A percentile compares a stretch with the other conserved stretches of the same genome.
These are phyloP conservation scores for Euphrasia confusa DNA, from an alignment of 257 asterid species.

Conservation along the genomic window DNA sequence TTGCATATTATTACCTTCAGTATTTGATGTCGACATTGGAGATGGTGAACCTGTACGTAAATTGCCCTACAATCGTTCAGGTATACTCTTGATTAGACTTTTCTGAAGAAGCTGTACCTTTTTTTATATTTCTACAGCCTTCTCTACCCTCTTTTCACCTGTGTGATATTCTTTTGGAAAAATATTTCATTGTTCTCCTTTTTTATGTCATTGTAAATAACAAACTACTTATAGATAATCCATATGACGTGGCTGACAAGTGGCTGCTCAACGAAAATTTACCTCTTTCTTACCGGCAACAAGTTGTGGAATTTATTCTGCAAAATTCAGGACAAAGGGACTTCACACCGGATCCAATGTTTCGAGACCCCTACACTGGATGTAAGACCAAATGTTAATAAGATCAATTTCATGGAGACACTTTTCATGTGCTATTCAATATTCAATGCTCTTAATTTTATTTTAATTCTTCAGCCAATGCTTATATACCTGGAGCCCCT, in stretches of 20 bases:
- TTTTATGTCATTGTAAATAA: constrained; percentile 24
- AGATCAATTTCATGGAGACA: constrained; percentile 12
- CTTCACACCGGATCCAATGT: constrained; percentile 72
- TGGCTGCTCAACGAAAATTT: constrained; percentile 91
- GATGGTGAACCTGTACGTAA: constrained; percentile 97
- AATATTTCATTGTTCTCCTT: constrained; percentile 20
- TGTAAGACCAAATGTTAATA: constrained; percentile 43
- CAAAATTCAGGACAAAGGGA: constrained; percentile 79
- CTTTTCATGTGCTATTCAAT: constrained; percentile 17
- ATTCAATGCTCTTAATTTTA: constrained; percentile 16
- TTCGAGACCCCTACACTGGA: constrained; percentile 92
- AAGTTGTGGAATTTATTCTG: constrained; percentile 84
- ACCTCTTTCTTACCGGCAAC: constrained; percentile 87
- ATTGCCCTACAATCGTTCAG: constrained; percentile 90
- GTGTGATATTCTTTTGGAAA: constrained; percentile 3
- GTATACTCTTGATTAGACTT: constrained; percentile 34
- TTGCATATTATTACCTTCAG: constrained; percentile 40
- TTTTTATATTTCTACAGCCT: constrained; percentile 6
- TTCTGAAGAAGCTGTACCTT: constrained; percentile 1
- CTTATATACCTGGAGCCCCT: constrained; percentile 86
- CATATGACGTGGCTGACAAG: constrained; percentile 85
- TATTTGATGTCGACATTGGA: constrained; percentile 97
- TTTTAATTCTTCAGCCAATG: constrained; percentile 71
- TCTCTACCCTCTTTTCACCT: neutral
- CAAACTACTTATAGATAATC: constrained; percentile 63